A percentile compares a stretch with the other conserved stretches of the same genome.
phyloP scores from a whole-genome alignment of 148 eudicot species.

The Polygonum aviculare region DNA sequence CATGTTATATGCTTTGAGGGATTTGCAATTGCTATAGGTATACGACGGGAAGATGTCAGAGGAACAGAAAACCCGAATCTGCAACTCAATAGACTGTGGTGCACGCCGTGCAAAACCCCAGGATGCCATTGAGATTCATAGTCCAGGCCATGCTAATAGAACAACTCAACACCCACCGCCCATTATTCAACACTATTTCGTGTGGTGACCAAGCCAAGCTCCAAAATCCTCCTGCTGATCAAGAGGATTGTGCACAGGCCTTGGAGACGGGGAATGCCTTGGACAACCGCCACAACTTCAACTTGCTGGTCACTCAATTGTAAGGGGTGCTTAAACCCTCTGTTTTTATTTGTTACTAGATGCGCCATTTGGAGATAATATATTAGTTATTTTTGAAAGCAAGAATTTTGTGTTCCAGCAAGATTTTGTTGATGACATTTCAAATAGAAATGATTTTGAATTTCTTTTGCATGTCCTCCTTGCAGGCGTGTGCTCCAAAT shows the following conservation, averaged over 20 bases:
- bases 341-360: neutral
- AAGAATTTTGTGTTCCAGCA: neutral
- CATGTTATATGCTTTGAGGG: neutral
- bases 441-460: neutral
- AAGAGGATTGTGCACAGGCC: conserved; percentile 3
- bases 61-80: conserved; percentile 49
- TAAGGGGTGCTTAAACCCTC: conserved; percentile 26
- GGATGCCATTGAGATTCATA: conserved; percentile 65
- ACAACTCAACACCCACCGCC: conserved; percentile 78
- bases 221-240: neutral
- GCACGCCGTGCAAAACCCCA: conserved; percentile 85
- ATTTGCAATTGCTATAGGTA: conserved; percentile 28
- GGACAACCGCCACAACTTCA: conserved; percentile 62
- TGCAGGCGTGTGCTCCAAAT: conserved; percentile 67
- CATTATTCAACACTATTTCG: conserved; percentile 31
- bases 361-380: neutral
- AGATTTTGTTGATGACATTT: neutral
- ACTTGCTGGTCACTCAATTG: conserved; percentile 79
- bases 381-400: neutral
- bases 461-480: conserved; percentile 1
- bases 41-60: conserved; percentile 42
- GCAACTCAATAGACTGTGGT: conserved; percentile 74
- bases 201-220: neutral
- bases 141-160: conserved; percentile 88
- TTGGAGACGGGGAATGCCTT: conserved; percentile 32